phyloP scores from a whole-genome alignment of 2,329 filamentous ascomycete species.

The Lasiodiplodia sp. region DNA sequence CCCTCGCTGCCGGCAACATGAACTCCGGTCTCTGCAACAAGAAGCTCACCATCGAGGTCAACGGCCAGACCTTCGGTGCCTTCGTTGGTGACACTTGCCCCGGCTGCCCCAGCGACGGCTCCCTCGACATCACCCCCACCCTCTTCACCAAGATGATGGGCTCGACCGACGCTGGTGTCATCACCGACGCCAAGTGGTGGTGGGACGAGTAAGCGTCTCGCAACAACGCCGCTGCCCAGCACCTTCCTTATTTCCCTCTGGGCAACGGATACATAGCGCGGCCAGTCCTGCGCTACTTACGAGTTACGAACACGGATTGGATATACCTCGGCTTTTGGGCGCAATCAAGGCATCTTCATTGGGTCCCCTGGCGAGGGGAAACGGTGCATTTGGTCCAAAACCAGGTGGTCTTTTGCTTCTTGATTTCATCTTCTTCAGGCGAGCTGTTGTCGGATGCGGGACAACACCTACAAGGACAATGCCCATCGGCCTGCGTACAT shows the following conservation, averaged over 20 bases:
- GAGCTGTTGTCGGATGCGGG: constrained; percentile 22
- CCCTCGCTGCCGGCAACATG: constrained; percentile 40
- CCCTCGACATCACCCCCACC: constrained; percentile 43
- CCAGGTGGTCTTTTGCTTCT: constrained; percentile 9
- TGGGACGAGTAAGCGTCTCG: constrained; percentile 12
- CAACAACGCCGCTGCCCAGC: neutral
- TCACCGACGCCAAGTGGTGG: constrained; percentile 24
- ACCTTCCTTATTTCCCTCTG: constrained; percentile 4
- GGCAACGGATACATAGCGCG: constrained; percentile 9
- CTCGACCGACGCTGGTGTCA: constrained; percentile 20
- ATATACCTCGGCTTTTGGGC: neutral
- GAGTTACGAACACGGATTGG: constrained; percentile 18
- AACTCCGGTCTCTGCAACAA: constrained; percentile 46
- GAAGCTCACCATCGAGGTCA: constrained; percentile 42
- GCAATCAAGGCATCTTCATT: constrained; percentile 5
- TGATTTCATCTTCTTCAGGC: constrained; percentile 8
- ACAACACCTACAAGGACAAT: neutral
- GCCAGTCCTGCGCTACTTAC: constrained; percentile 16
- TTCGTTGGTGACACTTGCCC: constrained; percentile 46
- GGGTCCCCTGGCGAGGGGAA: constrained; percentile 6
- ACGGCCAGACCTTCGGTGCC: constrained; percentile 39
- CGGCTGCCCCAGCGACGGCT: constrained; percentile 39
- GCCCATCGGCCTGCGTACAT: constrained; percentile 19
- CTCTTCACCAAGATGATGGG: constrained; percentile 41
- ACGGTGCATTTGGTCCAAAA: constrained; percentile 20